Evolutionary conservation across 2,329 filamentous ascomycete genomes (phyloP), one percentile per base, ranked within the genome.

Genomic region (Zasmidium citrigriseum): DNA sequence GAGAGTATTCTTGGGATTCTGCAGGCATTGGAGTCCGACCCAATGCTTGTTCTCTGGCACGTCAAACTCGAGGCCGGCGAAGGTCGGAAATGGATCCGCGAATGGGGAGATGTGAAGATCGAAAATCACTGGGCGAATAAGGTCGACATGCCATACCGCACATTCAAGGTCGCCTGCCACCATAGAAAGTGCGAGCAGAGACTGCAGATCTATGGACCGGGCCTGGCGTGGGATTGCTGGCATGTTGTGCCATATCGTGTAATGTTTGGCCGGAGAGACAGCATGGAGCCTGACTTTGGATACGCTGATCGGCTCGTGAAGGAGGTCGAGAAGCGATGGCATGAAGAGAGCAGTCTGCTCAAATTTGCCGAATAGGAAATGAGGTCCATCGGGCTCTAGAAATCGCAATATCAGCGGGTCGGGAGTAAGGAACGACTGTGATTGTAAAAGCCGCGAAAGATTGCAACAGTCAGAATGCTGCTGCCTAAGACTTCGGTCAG

Each of bases 61-160:
- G 16, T 41, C 34, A 20, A 45, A 7, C 50, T 38, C 18, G 16
- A 14, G n/a, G 11, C 25, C n/a, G 18, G 2, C 9, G 18, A 23
- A 7, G 34, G 16, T 4, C n/a, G 20, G 3, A 2, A 11, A 2
- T 52, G 50, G 50, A 14, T 23, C 4, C 50, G 50, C 2, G 3
- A 52, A 21, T 52, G 50, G 50, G 50, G 50, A 29, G 50, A 52
- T 24, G 16, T 23, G 16, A 34, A 38, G 18, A n/a, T 38, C 16
- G 4, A 22, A 20, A 22, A 21, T n/a, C 50, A 29, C 22, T 29
- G 50, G 34, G 20, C 29, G 25, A 50, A 50, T 23, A 29, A 20
- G 4, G 50, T 52, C 29, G 24, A 52, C 20, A 52, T 52, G 29
- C n/a, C n/a, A 41, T 52, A 52, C 41, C 50, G 50, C 20, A 45